Base-by-base conservation (phyloP, 2,329 filamentous ascomycete species). In the Penicillium aurantiogriseum region DNA sequence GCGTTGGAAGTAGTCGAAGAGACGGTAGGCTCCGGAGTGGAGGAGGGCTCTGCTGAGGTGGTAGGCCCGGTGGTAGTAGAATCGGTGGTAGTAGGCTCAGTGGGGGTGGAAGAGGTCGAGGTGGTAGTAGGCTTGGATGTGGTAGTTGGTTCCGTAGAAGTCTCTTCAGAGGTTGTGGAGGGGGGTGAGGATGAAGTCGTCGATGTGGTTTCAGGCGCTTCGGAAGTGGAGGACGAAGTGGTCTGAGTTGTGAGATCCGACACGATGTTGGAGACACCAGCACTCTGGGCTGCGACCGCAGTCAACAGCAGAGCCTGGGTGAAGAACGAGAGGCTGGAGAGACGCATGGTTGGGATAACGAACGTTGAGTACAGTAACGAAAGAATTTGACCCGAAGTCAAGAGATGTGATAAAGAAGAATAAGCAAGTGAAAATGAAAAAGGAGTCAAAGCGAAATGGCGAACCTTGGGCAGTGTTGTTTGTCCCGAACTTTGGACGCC, bases 241-340 rank as follows among this genome's bases (percentile, higher is more conserved):
- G 59, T 43, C 23, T 56, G 53, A 39, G 47, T 60, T 21, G 58
- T 62, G 54, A 63, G 4, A 48, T 63, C 66, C 7, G 33, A 17
- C 19, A 60, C 36, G 17, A 61, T 52, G 35, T 61, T 54, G 44
- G 61, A 62, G 48, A 62, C 58, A 27, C 51, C 63, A 19, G 57
- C 54, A 51, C 66, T 70, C 63, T 73, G 70, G 27, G 67, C 70
- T 46, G 70, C 68, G 44, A 67, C 67, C 6, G 70, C 67, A 58
- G 70, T 65, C 58, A 74, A 63, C 47, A 72, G 69, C 55, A 74
- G 62, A 54, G 70, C 70, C 59, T 73, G 71, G 17, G 68, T 51
- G 56, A 74, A 49, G 44, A 74, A 64, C 49, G 71, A 71, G 43
- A 73, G 65, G 51, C 61, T 61, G 54, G 66, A 59, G 47, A 69